Evolutionary conservation across 805 yeast species (phyloP).

Genomic region (Suhomyces vadensis): DNA sequence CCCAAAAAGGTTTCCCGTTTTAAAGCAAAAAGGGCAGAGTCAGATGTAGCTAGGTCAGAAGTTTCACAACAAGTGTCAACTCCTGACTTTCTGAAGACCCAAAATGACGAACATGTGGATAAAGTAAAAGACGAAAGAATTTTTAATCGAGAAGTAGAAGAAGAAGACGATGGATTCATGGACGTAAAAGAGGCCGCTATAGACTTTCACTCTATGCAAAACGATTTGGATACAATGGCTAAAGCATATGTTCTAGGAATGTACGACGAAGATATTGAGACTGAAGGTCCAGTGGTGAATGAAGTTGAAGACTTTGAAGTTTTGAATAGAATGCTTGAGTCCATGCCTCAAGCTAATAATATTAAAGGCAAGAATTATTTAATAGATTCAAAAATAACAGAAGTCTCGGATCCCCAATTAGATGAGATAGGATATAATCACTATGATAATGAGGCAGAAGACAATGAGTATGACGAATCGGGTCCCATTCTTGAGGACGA

Average conservation of each 20-base stretch:
- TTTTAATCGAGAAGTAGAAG: not conserved
- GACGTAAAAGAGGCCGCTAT: conserved; percentile 25
- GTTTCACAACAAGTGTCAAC: not conserved
- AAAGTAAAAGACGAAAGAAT: conserved; percentile 11
- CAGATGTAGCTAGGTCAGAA: not conserved
- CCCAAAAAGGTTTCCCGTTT: conserved; percentile 14
- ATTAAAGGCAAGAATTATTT: not conserved
- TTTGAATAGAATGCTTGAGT: conserved; percentile 50
- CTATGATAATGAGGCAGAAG: conserved; percentile 31
- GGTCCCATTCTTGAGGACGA: conserved; percentile 42
- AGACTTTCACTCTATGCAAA: conserved; percentile 42
- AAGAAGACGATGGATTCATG: conserved; percentile 5
- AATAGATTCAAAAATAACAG: not conserved
- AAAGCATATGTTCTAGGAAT: conserved; percentile 59
- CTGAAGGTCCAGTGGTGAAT: conserved; percentile 58
- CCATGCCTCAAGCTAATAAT: conserved; percentile 19
- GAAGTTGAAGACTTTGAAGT: conserved; percentile 53
- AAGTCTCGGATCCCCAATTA: conserved; percentile 10
- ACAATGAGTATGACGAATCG: conserved; percentile 34
- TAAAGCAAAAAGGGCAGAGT: conserved; percentile 8
- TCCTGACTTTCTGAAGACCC: too few species aligned
- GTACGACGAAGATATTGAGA: conserved; percentile 59
- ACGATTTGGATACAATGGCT: conserved; percentile 58
- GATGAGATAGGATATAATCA: conserved; percentile 23
- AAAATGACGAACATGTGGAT: too few species aligned